phyloP scores from a whole-genome alignment of 371 early-diverging fungal genomes.

The Apophysomyces ossiformis region DNA sequence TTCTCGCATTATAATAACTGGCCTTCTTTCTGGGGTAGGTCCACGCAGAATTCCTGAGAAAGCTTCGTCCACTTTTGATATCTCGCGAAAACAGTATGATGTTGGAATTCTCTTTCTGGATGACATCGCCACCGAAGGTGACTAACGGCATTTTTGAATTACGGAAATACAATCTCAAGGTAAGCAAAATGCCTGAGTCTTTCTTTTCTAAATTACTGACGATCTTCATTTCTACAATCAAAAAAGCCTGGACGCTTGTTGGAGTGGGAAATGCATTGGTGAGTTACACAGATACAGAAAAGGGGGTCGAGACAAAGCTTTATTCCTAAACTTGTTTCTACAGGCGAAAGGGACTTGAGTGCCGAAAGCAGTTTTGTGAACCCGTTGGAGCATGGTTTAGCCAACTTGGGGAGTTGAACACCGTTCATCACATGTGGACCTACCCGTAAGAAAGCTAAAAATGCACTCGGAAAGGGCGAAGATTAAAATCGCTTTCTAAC shows the following conservation, averaged over 20 bases:
- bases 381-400: slow-evolving; percentile 97
- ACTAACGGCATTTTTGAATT: slow-evolving; percentile 90
- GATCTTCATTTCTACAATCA: background rate
- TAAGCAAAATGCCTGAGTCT: slow-evolving; percentile 16
- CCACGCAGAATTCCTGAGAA: slow-evolving; percentile 57
- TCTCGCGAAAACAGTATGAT: slow-evolving; percentile 84
- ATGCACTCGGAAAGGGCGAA: background rate
- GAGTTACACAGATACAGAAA: too few relatives aligned
- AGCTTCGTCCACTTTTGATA: slow-evolving; percentile 70
- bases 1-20: background rate
- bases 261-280: slow-evolving; percentile 89
- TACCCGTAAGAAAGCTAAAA: slow-evolving; percentile 80
- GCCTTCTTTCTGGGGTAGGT: slow-evolving; percentile 18
- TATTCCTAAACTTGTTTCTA: too few relatives aligned
- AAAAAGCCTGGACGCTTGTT: slow-evolving; percentile 82
- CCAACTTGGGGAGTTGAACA: slow-evolving; percentile 86
- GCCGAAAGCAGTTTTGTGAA: slow-evolving; percentile 83
- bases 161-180: slow-evolving; percentile 83
- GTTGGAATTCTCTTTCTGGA: slow-evolving; percentile 94
- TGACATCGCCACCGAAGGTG: slow-evolving; percentile 73
- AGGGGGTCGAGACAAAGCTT: too few relatives aligned
- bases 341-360: slow-evolving; percentile 85
- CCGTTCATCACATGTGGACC: slow-evolving; percentile 94
- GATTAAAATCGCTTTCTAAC: too few relatives aligned
- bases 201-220: too few relatives aligned